phyloP scores from a whole-genome alignment of 2,329 filamentous ascomycete species.

The Fusarium equiseti region DNA sequence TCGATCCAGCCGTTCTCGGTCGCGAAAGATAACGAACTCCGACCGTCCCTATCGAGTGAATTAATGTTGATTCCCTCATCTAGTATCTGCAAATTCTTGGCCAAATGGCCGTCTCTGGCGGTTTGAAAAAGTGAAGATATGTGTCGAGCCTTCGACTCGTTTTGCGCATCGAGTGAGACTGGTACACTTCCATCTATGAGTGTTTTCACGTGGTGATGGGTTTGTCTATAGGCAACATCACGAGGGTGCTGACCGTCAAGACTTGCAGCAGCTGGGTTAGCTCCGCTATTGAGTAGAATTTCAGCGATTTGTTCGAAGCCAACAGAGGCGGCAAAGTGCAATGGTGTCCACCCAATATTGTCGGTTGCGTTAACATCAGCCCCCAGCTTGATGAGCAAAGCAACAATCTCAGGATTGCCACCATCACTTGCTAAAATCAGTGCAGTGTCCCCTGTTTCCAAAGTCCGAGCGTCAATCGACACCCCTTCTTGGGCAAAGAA shows the following conservation, averaged over 20 bases:
- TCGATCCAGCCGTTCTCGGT: background rate
- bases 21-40: background rate
- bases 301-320: background rate
- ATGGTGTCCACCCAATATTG: background rate
- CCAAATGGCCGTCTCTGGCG: no score
- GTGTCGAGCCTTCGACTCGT: no score
- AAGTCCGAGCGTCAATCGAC: background rate
- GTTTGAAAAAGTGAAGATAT: background rate
- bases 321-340: background rate
- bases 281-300: background rate
- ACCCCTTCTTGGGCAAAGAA: background rate
- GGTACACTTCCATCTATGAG: background rate
- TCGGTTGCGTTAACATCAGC: background rate
- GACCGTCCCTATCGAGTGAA: background rate
- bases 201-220: accelerated
- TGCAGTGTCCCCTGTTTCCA: background rate
- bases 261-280: background rate
- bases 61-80: background rate
- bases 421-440: background rate
- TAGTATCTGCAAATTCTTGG: background rate
- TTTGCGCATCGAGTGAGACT: background rate
- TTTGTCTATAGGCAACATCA: background rate
- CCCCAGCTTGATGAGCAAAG: background rate
- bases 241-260: background rate
- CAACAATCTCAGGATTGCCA: background rate